Percentiles rank a stretch among this genome's conserved stretches.
These are phyloP conservation scores for Zarea fungicola DNA, from an alignment of 2,329 filamentous ascomycete species.

Conservation along the genomic window DNA sequence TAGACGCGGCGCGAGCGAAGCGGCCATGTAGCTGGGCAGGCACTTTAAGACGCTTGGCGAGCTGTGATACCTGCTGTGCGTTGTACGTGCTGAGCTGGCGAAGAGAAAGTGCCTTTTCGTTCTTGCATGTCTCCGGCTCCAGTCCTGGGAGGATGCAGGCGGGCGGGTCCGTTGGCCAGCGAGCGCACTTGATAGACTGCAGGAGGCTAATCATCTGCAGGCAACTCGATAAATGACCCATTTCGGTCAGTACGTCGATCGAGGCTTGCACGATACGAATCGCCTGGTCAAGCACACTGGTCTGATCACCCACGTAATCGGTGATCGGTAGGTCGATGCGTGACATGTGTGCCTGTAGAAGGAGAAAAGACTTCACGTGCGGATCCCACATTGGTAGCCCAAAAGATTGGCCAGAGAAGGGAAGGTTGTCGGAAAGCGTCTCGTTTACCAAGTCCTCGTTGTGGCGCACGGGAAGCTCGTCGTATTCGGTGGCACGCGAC, in stretches of 20 bases:
- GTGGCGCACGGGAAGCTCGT: constrained; percentile 94
- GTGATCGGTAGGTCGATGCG: constrained; percentile 88
- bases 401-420: constrained; percentile 53
- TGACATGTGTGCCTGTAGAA: constrained; percentile 92
- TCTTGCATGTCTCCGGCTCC: constrained; percentile 36
- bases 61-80: constrained; percentile 32
- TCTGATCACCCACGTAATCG: constrained; percentile 95
- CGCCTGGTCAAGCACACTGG: constrained; percentile 83
- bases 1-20: constrained; percentile 55
- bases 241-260: constrained; percentile 87
- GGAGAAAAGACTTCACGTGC: constrained; percentile 90
- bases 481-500: constrained; percentile 88
- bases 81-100: constrained; percentile 30
- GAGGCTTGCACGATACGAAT: constrained; percentile 95
- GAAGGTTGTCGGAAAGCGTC: constrained; percentile 77
- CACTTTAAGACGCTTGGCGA: constrained; percentile 49
- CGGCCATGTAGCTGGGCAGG: constrained; percentile 36
- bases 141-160: constrained; percentile 76
- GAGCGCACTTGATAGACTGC: constrained; percentile 86
- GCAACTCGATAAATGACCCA: constrained; percentile 75
- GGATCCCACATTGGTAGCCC: constrained; percentile 95
- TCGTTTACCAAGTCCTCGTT: constrained; percentile 98
- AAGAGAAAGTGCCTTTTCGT: constrained; percentile 38
- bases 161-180: constrained; percentile 81
- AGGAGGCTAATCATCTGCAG: constrained; percentile 78